Percentiles rank a stretch among this genome's conserved stretches.
Evolutionary conservation across 2,329 filamentous ascomycete species (phyloP).

Genomic region (Fusarium abutilonis): DNA sequence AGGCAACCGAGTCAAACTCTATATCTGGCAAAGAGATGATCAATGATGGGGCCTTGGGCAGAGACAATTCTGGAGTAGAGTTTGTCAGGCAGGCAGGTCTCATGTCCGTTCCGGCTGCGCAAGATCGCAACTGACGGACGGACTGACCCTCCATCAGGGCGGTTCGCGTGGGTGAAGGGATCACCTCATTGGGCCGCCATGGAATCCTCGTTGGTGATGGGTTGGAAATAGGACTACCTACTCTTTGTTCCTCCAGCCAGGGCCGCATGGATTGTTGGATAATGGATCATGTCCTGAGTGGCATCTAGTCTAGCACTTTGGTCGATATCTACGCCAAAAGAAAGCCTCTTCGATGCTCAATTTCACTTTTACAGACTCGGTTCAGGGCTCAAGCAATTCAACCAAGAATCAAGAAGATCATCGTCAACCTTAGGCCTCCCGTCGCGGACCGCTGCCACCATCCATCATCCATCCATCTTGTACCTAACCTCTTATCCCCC

Average conservation of each 20-base stretch:
- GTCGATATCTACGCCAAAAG: conserved; percentile 3
- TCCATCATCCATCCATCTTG: too few species aligned
- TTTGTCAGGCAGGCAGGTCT: conserved; percentile 39
- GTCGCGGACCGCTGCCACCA: conserved; percentile 43
- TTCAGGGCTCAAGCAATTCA: conserved; percentile 4
- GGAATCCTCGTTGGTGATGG: conserved; percentile 31
- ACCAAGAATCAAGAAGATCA: conserved; percentile 20
- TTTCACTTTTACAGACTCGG: conserved; percentile 1
- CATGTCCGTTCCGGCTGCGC: conserved; percentile 42
- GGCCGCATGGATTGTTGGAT: conserved; percentile 13
- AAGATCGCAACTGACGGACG: conserved; percentile 15
- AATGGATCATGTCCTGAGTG: not conserved
- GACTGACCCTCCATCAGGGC: conserved; percentile 42
- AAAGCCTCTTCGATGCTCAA: conserved; percentile 2
- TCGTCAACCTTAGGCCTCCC: conserved; percentile 35
- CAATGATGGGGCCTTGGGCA: conserved; percentile 31
- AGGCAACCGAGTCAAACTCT: conserved; percentile 11
- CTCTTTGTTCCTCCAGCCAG: too few species aligned
- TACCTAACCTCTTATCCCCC: too few species aligned
- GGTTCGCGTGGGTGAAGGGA: conserved; percentile 40
- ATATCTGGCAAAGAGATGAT: conserved; percentile 7
- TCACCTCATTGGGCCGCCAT: conserved; percentile 44
- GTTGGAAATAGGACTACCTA: conserved; percentile 1
- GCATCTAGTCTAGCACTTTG: conserved; percentile 10
- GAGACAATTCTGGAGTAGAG: conserved; percentile 22